Conservation (phyloP, 2,329 filamentous ascomycete genomes). For the Karstenula rhodostoma region DNA sequence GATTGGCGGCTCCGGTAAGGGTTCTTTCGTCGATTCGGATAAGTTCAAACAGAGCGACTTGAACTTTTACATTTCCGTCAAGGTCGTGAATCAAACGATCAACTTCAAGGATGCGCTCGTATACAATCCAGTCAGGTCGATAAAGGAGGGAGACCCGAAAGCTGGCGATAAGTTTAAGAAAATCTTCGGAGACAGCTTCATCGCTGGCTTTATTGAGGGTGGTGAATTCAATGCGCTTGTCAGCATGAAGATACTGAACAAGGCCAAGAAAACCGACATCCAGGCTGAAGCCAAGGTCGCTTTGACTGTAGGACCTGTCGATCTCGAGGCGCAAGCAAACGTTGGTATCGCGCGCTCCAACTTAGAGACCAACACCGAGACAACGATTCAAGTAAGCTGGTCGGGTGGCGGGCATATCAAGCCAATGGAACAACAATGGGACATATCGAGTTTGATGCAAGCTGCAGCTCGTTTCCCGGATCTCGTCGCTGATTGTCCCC, state of each 20-base stretch:
- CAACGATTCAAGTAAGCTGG: slow-evolving; percentile 23
- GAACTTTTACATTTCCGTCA: slow-evolving; percentile 38
- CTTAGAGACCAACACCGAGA: slow-evolving; percentile 17
- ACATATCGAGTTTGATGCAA: slow-evolving; percentile 11
- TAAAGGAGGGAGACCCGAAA: neutral
- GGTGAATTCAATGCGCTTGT: slow-evolving; percentile 23
- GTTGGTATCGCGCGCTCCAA: slow-evolving; percentile 14
- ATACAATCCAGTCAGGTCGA: slow-evolving; percentile 27
- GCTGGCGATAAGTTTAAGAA: slow-evolving; percentile 13
- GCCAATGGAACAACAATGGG: slow-evolving; percentile 17
- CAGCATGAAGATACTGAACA: slow-evolving; percentile 20
- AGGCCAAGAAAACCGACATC: slow-evolving; percentile 15
- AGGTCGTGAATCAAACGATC: slow-evolving; percentile 37
- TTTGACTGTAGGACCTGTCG: slow-evolving; percentile 10
- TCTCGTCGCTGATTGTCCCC: neutral
- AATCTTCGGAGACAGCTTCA: slow-evolving; percentile 23
- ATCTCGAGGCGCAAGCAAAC: slow-evolving; percentile 8
- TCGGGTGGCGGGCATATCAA: slow-evolving; percentile 24
- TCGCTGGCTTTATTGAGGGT: slow-evolving; percentile 23
- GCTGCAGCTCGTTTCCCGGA: slow-evolving; percentile 20
- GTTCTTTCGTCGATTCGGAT: slow-evolving; percentile 15
- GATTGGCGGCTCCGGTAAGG: slow-evolving; percentile 15
- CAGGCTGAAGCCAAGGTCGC: slow-evolving; percentile 15
- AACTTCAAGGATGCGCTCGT: slow-evolving; percentile 28
- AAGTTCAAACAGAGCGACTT: slow-evolving; percentile 38